These are phyloP conservation scores for Sphaerostilbella broomeana DNA, from an alignment of 2,329 filamentous ascomycete genomes.

Conservation along the genomic window DNA sequence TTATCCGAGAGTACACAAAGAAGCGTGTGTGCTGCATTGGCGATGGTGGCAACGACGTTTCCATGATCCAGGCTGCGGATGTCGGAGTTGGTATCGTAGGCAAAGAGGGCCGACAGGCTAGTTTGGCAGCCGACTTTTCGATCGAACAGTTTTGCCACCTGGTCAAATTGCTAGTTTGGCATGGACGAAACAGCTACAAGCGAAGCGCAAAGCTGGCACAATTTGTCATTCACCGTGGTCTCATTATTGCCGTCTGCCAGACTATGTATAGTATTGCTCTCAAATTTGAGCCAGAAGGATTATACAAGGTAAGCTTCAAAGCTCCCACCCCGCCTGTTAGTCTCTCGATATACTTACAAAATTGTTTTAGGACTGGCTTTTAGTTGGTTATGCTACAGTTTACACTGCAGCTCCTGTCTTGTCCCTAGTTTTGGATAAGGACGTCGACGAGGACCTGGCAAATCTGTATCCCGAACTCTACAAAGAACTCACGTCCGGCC, in stretches of 20 bases:
- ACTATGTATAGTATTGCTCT: conserved; percentile 95
- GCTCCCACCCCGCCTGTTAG: too few species aligned
- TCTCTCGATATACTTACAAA: conserved; percentile 17
- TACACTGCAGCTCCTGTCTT: conserved; percentile 94
- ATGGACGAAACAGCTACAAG: conserved; percentile 96
- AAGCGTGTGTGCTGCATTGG: conserved; percentile 97
- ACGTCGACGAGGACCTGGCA: conserved; percentile 88
- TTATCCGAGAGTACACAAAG: conserved; percentile 86
- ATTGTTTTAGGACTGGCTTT: conserved; percentile 67
- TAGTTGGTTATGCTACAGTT: conserved; percentile 92
- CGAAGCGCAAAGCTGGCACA: conserved; percentile 90
- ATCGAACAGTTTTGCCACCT: conserved; percentile 94
- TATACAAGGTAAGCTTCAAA: conserved; percentile 61
- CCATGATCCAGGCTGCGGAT: conserved; percentile 98
- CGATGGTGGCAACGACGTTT: conserved; percentile 96
- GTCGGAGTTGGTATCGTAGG: conserved; percentile 97
- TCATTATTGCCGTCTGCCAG: conserved; percentile 93
- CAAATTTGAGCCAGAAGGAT: conserved; percentile 83
- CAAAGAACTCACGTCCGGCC: conserved; percentile 88
- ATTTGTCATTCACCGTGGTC: conserved; percentile 94
- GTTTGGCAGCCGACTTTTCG: conserved; percentile 90
- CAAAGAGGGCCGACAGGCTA: conserved; percentile 93
- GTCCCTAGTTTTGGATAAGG: conserved; percentile 86
- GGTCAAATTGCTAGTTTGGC: conserved; percentile 97
- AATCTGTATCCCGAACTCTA: conserved; percentile 96